Evolutionary conservation across 208 protist species (phyloP).

Genomic region (Herpetomonas samuelpessoai): DNA sequence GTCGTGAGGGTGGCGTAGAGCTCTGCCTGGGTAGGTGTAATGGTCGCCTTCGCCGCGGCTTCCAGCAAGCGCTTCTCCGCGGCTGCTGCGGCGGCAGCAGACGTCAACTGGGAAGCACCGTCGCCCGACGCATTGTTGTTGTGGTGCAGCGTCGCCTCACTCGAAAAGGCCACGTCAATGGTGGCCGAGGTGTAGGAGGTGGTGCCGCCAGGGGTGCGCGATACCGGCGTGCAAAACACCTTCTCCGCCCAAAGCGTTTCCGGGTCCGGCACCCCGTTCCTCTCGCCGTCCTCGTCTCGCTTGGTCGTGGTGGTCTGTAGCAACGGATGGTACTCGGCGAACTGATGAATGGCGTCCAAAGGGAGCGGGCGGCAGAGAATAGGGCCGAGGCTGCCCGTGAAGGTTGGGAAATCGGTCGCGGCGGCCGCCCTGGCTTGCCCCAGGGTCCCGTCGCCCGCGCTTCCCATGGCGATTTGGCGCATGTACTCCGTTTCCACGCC

Average conservation of each 20-base stretch:
- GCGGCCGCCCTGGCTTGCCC: too few relatives aligned
- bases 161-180: background rate
- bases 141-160: background rate
- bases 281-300: background rate
- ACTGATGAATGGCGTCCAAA: constrained; percentile 69
- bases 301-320: constrained; percentile 18
- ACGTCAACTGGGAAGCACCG: background rate
- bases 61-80: background rate
- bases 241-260: background rate
- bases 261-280: too few relatives aligned
- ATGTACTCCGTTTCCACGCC: constrained; percentile 22
- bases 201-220: background rate
- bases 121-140: background rate
- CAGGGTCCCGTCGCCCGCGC: background rate
- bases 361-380: constrained; percentile 37
- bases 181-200: background rate
- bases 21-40: constrained; percentile 5
- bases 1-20: constrained; percentile 23
- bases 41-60: background rate
- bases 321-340: constrained; percentile 58
- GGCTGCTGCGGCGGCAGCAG: too few relatives aligned
- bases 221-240: background rate
- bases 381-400: background rate
- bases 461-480: constrained; percentile 14
- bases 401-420: constrained; percentile 8